Percentiles rank a stretch among this genome's conserved stretches.
Evolutionary conservation across 1,284 basidiomycete species (phyloP).

Genomic region (Mrakiaceae sp.): DNA sequence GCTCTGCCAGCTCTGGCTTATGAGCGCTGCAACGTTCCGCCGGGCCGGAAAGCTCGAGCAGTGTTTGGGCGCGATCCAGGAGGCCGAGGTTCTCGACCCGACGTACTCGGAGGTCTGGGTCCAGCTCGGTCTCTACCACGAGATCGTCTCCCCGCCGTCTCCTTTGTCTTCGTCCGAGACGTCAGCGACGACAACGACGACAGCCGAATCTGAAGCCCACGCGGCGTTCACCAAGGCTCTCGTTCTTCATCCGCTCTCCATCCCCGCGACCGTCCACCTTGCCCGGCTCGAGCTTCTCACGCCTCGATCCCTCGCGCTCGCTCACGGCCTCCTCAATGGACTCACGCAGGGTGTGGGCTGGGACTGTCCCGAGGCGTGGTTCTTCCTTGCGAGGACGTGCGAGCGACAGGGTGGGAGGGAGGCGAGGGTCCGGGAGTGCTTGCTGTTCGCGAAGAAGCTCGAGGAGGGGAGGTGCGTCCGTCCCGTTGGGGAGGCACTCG

Average conservation of each 20-base stretch:
- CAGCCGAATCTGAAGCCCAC: not conserved
- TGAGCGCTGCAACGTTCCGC: conserved; percentile 87
- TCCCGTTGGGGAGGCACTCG: conserved; percentile 26
- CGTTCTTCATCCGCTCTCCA: conserved; percentile 62
- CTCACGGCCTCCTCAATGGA: conserved; percentile 48
- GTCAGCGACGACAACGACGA: conserved; percentile 16
- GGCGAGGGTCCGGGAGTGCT: conserved; percentile 60
- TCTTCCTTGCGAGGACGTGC: conserved; percentile 67
- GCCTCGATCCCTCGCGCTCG: conserved; percentile 54
- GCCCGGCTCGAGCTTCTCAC: conserved; percentile 58
- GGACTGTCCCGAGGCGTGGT: conserved; percentile 89
- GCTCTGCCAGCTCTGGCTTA: conserved; percentile 81
- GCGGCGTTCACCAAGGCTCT: conserved; percentile 66
- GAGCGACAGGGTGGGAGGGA: conserved; percentile 53
- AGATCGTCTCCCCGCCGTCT: not conserved
- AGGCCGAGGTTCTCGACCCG: conserved; percentile 83
- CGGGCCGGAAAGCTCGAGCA: conserved; percentile 80
- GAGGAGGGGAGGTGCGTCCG: conserved; percentile 45
- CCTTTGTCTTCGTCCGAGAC: not conserved
- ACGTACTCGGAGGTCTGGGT: conserved; percentile 86
- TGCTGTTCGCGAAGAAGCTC: conserved; percentile 58
- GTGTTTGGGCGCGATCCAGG: conserved; percentile 79
- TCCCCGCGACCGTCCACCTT: conserved; percentile 63
- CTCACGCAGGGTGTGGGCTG: conserved; percentile 49
- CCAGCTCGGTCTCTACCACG: conserved; percentile 46